These are phyloP conservation scores for Erigeron philadelphicus DNA, from an alignment of 140 eudicot genomes.

Conservation along the genomic window DNA sequence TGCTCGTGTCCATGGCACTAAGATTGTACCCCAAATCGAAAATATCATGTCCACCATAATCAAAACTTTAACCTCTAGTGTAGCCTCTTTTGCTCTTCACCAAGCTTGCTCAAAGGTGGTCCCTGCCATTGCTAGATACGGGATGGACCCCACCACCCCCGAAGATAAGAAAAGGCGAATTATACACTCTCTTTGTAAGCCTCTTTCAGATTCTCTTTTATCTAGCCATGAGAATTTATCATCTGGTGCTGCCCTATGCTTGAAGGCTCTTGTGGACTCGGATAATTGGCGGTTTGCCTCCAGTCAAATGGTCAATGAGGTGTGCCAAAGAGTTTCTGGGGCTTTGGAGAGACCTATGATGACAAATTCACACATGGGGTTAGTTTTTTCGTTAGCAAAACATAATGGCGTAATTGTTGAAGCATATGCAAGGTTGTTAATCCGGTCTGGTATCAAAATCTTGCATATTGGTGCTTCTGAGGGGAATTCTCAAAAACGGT, in stretches of 20 bases:
- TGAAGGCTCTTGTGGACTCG: slow-evolving; percentile 75
- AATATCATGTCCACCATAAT: slow-evolving; percentile 75
- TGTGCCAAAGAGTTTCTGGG: slow-evolving; percentile 71
- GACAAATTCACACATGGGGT: slow-evolving; percentile 67
- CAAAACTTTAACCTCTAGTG: slow-evolving; percentile 61
- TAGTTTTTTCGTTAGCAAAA: slow-evolving; percentile 80
- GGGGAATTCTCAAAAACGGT: slow-evolving; percentile 62
- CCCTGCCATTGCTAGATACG: slow-evolving; percentile 81
- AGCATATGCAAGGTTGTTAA: slow-evolving; percentile 71
- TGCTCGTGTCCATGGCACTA: slow-evolving; percentile 90
- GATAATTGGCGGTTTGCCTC: slow-evolving; percentile 90
- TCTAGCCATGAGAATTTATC: slow-evolving; percentile 73
- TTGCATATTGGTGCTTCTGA: slow-evolving; percentile 51
- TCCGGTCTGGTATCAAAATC: slow-evolving; percentile 59
- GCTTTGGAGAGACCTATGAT: slow-evolving; percentile 64
- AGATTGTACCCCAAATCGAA: slow-evolving; percentile 69
- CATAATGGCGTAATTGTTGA: slow-evolving; percentile 62
- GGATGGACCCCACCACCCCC: slow-evolving; percentile 78
- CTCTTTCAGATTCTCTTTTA: slow-evolving; percentile 84
- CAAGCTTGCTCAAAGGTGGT: slow-evolving; percentile 95
- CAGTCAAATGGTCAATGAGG: slow-evolving; percentile 72
- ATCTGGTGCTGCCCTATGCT: slow-evolving; percentile 83
- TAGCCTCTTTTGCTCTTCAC: slow-evolving; percentile 80
- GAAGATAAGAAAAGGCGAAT: slow-evolving; percentile 51
- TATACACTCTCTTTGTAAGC: slow-evolving; percentile 75